Evolutionary conservation across 192 early-diverging fungal genomes (phyloP), one percentile per base, ranked within the genome.

Genomic region (Endogone sp.): DNA sequence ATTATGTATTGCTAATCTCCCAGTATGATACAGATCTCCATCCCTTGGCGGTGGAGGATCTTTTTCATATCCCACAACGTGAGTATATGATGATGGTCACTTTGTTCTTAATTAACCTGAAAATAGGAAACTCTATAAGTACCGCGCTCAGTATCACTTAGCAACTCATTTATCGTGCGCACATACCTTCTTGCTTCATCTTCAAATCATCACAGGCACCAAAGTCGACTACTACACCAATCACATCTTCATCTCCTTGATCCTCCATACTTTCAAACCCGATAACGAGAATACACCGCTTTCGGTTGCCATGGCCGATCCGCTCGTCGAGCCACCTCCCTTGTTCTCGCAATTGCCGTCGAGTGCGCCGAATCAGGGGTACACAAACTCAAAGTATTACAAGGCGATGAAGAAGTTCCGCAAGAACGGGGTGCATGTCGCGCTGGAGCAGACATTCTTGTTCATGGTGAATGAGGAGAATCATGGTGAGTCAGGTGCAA

Each of bases 361-460:
- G 59, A 60, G n/a, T n/a, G n/a, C n/a, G n/a, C 22, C 59, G 59
- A 28, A 2, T 60, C 59, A 60, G 8, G 59, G 9, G 37, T 49
- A 49, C 37, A 49, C 37, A 49, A 49, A 49, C 59, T 16, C 59
- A 6, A 60, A 26, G 59, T 28, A 60, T 22, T 22, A 60, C 21
- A 10, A 60, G 27, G 59, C 59, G 6, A 60, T 26, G 59, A 23
- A 10, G 10, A 28, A 23, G 21, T 60, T 26, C 21, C 67, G 69
- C 24, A 63, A 56, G 13, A 20, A 26, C 20, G 54, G 57, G 28
- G 24, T 65, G 3, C 13, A 56, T 27, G 69, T 71, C 28, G 16
- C n/a, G 44, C 37, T 81, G 61, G 80, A 81, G 60, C 76, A 73
- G 37, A 76, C 75, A 26, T 78, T 66, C 26, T 69, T 81, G 21